Conservation (phyloP, 306 rosid genomes). For the Sicyos edulis region DNA sequence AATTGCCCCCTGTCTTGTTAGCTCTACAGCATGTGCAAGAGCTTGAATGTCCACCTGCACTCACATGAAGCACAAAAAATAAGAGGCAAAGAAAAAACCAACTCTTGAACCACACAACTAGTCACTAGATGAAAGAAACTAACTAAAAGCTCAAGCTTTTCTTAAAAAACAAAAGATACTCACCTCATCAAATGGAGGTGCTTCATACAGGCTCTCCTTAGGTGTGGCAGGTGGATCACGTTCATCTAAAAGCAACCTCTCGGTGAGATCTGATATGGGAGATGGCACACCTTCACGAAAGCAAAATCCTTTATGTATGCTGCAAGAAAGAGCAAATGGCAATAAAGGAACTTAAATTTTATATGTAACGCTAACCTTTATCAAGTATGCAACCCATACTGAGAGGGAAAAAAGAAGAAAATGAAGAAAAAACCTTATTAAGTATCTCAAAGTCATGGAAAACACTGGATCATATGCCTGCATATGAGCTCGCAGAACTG, state of each 20-base stretch:
- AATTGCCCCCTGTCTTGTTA: constrained; percentile 93
- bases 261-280: constrained; percentile 87
- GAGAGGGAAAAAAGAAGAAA: not conserved
- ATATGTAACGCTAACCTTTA: not conserved
- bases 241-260: constrained; percentile 91
- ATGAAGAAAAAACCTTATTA: constrained; percentile 52
- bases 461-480: constrained; percentile 93
- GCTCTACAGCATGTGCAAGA: constrained; percentile 97
- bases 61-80: constrained; percentile 15
- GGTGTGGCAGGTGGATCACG: constrained; percentile 85
- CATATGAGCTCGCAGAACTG: constrained; percentile 85
- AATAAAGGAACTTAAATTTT: not conserved
- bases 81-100: constrained; percentile 4
- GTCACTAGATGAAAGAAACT: not conserved
- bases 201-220: constrained; percentile 71
- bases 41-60: constrained; percentile 95
- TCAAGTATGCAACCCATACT: not conserved
- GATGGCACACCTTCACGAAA: constrained; percentile 82
- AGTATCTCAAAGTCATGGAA: constrained; percentile 89
- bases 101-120: constrained; percentile 8
- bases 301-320: constrained; percentile 90
- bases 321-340: constrained; percentile 28
- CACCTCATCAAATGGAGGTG: constrained; percentile 96
- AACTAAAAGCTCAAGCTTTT: not conserved
- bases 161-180: not conserved